Evolutionary conservation across 495 filamentous ascomycete genomes (phyloP), one percentile per base, ranked within the genome.

Genomic region (Penicillium silybi): DNA sequence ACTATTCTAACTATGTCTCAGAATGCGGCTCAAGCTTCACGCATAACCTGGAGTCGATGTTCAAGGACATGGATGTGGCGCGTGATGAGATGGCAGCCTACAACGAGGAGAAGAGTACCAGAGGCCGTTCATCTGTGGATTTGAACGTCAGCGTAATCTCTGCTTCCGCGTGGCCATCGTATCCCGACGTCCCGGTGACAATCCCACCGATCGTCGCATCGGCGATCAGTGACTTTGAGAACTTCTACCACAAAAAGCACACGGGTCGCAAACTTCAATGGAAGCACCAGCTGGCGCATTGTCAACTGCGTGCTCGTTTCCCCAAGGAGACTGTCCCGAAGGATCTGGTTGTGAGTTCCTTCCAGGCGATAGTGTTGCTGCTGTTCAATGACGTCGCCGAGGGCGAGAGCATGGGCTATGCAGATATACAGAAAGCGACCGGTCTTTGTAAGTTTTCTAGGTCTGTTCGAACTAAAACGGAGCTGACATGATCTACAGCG

Each of bases 21-120:
- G 92, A 97, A 73, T 97, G 93, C 65, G 95, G 95, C 22, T 85
- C 88, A 3, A 85, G 79, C 56, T 97, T 97, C 64, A 97, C 95
- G 1, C 89, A 96, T 58, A 97, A 99, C 60, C 78, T 99, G 2
- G 93, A 99, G 67, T 87, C 90, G 29, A 99, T 99, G 93, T 97
- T 99, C 75, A 96, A 95, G 62, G 93, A 99, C 61, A 88, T 97
- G 67, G 92, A 96, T 54, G 77, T 97, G 46, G 87, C 86, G 11
- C 81, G 84, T 29, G 92, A 96, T 51, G 90, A 95, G 60, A 90
- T 96, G 78, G 50, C 67, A 4, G 84, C 86, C 0, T 97, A 91
- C 72, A 90, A 82, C 52, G 71, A 77, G 44, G 74, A 44, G 13
- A 52, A 63, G 37, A 46, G 75, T 32, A 72, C 77, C 15, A 72